Conservation (phyloP, 2,329 filamentous ascomycete genomes). For the Diaporthe velutina region DNA sequence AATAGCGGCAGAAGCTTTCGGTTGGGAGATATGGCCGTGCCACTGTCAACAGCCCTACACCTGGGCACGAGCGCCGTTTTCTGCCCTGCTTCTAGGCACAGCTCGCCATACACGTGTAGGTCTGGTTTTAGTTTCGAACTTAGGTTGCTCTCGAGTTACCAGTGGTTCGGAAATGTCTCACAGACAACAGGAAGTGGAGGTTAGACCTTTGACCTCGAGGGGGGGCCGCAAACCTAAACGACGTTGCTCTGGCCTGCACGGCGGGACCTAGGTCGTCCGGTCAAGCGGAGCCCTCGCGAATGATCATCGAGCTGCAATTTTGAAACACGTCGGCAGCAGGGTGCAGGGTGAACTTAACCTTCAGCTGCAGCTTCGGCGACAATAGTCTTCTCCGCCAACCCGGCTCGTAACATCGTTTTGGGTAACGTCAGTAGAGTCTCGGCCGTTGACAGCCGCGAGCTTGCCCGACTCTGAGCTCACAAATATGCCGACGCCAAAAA, state of each 20-base stretch:
- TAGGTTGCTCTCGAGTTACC: conserved; percentile 14
- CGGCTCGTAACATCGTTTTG: not conserved
- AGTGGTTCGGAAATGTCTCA: conserved; percentile 22
- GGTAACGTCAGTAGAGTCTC: not conserved
- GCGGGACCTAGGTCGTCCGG: not conserved
- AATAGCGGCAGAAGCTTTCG: conserved; percentile 30
- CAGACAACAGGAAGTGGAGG: not conserved
- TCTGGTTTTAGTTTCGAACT: not conserved
- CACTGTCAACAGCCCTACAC: conserved; percentile 5
- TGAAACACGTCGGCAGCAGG: conserved; percentile 28
- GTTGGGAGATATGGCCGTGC: not conserved
- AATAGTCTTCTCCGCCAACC: conserved; percentile 16
- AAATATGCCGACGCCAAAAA: conserved; percentile 25
- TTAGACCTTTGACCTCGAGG: conserved; percentile 15
- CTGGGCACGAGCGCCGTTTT: conserved; percentile 5
- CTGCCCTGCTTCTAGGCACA: not conserved
- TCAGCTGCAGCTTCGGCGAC: conserved; percentile 22
- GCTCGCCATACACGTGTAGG: not conserved
- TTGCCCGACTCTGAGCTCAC: conserved; percentile 11
- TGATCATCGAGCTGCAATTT: conserved; percentile 22
- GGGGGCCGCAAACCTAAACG: not conserved
- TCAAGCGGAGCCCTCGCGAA: conserved; percentile 20
- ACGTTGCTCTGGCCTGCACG: conserved; percentile 9
- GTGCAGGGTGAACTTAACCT: conserved; percentile 23
- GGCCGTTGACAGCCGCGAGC: not conserved